Evolutionary conservation across 2,329 filamentous ascomycete genomes (phyloP).

Genomic region (Cordyceps farinosa): DNA sequence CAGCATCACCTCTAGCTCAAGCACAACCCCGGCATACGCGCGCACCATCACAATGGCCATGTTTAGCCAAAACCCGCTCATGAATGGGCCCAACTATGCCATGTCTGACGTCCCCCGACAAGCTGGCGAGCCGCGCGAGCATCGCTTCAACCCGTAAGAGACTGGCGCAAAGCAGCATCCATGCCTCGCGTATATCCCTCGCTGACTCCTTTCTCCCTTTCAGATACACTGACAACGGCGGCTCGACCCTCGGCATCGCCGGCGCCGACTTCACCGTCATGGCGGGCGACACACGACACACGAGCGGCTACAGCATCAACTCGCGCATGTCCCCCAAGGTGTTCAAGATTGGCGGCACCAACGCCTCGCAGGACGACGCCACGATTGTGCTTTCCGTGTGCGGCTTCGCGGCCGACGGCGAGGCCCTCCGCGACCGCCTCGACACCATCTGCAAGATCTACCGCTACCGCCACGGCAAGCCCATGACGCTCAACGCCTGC

Average conservation of each 20-base stretch:
- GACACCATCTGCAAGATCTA: slow-evolving; percentile 98
- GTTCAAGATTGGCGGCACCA: slow-evolving; percentile 93
- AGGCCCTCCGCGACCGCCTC: slow-evolving; percentile 88
- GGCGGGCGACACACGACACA: slow-evolving; percentile 94
- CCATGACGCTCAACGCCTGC: slow-evolving; percentile 90
- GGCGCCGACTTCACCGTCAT: slow-evolving; percentile 94
- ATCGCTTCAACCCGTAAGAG: slow-evolving; percentile 84
- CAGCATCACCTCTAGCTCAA: not conserved
- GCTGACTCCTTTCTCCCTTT: not conserved
- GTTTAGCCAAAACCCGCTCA: slow-evolving; percentile 66
- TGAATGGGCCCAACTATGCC: slow-evolving; percentile 68
- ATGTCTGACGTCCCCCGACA: slow-evolving; percentile 59
- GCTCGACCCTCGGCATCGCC: slow-evolving; percentile 90
- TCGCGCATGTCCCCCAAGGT: slow-evolving; percentile 92
- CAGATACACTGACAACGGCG: slow-evolving; percentile 97
- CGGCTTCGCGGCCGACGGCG: slow-evolving; percentile 91
- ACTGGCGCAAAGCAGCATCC: not conserved
- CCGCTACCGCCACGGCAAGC: slow-evolving; percentile 95
- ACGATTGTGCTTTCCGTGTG: slow-evolving; percentile 90
- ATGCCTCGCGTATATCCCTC: not conserved
- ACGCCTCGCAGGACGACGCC: slow-evolving; percentile 77
- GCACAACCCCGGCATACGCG: slow-evolving; percentile 1
- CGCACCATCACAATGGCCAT: slow-evolving; percentile 52
- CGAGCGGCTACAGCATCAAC: slow-evolving; percentile 98
- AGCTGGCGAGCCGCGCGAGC: slow-evolving; percentile 60